Conservation (phyloP, 306 rosid genomes). For the Senna tora region DNA sequence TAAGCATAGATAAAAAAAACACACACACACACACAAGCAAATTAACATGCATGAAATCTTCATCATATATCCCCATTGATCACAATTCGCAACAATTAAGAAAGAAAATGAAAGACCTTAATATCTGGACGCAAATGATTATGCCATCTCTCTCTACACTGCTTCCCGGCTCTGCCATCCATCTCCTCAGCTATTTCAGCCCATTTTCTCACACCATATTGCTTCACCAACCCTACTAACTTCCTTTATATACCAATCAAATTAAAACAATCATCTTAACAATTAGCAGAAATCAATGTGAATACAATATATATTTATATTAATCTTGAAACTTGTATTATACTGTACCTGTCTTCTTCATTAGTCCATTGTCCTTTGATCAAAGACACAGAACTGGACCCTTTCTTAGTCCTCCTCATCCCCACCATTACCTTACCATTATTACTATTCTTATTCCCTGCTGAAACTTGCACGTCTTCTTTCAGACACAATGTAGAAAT, state of each 20-base stretch:
- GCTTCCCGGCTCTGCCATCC: slow-evolving; percentile 87
- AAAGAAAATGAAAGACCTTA: slow-evolving; percentile 51
- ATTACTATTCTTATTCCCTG: slow-evolving; percentile 32
- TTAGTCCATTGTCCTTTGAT: slow-evolving; percentile 92
- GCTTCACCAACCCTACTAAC: slow-evolving; percentile 71
- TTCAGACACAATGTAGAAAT: slow-evolving; percentile 29
- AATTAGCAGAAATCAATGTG: not conserved
- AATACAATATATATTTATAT: not conserved
- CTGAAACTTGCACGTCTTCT: slow-evolving; percentile 13
- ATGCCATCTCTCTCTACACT: slow-evolving; percentile 96
- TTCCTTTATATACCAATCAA: slow-evolving; percentile 45
- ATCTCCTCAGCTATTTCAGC: slow-evolving; percentile 79
- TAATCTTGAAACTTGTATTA: not conserved
- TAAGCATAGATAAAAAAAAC: too few relatives aligned
- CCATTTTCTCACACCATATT: slow-evolving; percentile 83
- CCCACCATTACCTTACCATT: slow-evolving; percentile 35
- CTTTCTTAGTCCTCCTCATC: slow-evolving; percentile 54
- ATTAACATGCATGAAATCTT: too few relatives aligned
- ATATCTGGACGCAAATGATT: slow-evolving; percentile 95
- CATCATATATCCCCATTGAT: too few relatives aligned
- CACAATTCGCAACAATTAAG: not conserved
- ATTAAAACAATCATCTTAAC: not conserved
- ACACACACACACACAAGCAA: too few relatives aligned
- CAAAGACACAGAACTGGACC: slow-evolving; percentile 38
- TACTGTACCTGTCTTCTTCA: slow-evolving; percentile 95